Base-by-base conservation (phyloP, 2,329 filamentous ascomycete species). In the Ciborinia camelliae region DNA sequence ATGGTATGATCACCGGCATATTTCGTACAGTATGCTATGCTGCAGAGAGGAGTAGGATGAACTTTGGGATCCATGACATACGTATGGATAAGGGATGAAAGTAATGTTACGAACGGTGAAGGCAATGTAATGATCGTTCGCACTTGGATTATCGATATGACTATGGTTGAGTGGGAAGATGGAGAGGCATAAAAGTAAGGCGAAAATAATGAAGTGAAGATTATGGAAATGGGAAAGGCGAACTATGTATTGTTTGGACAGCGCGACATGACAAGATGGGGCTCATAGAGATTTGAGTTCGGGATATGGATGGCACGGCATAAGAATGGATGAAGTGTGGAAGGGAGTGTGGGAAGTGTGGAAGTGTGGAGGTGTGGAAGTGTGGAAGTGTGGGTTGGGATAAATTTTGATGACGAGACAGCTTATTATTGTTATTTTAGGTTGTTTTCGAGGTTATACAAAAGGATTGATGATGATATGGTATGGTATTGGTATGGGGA, bases 171-270 rank as follows among this genome's bases (percentile, higher is more conserved):
- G 66, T 66, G 55, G 68, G 67, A 66, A 65, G 60, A 58, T 63
- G 65, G 61, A 65, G 64, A 45, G 18, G 37, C 45, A 64, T 64
- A 73, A 71, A 71, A 71, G 66, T 70, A 72, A 68, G 71, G 70
- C 70, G 71, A 62, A 69, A 68, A 61, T 59, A 64, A 50, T 52
- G 59, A 58, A 62, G 35, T 32, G 48, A 64, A 51, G 59, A 54
- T 60, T 63, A 69, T 65, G 66, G 68, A 68, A 66, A 65, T 64
- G 54, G 52, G 62, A 64, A 54, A 62, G 50, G 59, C 68, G 69
- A 70, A 69, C 70, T 73, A 70, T 67, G 69, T 71, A 72, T 71
- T 71, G 64, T 65, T 67, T 60, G 54, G 61, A 47, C 54, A 63
- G 65, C 63, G 53, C 63, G 41, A 65, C 63, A 66, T 57, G 32